Percentiles rank a stretch among this genome's conserved stretches.
Evolutionary conservation across 192 early-diverging fungal genomes (phyloP).

Genomic region (Backusella morwellensis): DNA sequence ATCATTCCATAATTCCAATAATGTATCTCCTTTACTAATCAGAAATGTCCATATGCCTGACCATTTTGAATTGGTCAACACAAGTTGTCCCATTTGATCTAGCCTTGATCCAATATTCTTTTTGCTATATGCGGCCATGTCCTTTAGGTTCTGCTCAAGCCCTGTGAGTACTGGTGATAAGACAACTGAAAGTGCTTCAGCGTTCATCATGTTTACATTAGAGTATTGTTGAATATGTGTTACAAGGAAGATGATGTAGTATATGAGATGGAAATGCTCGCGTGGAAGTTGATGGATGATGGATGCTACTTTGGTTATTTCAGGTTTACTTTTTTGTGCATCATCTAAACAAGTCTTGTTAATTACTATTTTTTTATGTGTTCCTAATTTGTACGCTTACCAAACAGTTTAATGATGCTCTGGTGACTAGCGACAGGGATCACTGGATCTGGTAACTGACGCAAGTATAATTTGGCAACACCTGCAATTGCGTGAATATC

Average conservation of each 20-base stretch:
- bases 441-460: constrained; percentile 28
- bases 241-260: constrained; percentile 17
- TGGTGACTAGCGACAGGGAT: constrained; percentile 27
- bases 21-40: constrained; percentile 12
- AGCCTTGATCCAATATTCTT: neutral
- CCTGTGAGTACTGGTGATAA: constrained; percentile 33
- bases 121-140: neutral
- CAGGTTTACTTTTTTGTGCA: neutral
- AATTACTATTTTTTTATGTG: neutral
- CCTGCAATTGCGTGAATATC: constrained; percentile 36
- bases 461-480: constrained; percentile 30
- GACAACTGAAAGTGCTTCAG: constrained; percentile 34
- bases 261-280: constrained; percentile 19
- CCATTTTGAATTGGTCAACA: constrained; percentile 28
- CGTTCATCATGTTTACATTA: constrained; percentile 31
- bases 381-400: neutral
- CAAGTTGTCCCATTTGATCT: constrained; percentile 15
- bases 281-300: constrained; percentile 12
- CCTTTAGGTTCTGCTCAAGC: constrained; percentile 25
- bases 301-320: neutral
- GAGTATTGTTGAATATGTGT: constrained; percentile 21
- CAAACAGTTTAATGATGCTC: constrained; percentile 10
- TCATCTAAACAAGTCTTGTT: neutral
- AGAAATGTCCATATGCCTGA: constrained; percentile 24
- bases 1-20: constrained; percentile 14